Evolutionary conservation across 2,329 filamentous ascomycete species (phyloP), one percentile per base, ranked within the genome.

Genomic region (Claviceps fusiformis): DNA sequence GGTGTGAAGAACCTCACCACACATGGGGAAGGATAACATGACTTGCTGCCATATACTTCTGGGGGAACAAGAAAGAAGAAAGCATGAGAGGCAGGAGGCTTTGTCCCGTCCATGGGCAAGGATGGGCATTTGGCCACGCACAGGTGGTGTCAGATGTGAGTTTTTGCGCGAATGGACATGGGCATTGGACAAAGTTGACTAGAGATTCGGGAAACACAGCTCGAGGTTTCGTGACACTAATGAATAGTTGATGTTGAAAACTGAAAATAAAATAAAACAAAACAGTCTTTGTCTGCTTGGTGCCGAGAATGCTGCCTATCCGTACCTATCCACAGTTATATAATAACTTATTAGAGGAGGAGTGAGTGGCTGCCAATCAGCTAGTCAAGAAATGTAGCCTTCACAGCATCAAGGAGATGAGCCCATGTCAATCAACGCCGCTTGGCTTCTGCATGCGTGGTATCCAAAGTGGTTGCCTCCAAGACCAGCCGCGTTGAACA

Each of bases 111-210:
- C 7, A n/a, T 41, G 39, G 15, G 17, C 15, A 17, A 41, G n/a
- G 15, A 41, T n/a, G 39, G 17, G 39, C 17, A 41, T 41, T n/a
- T 5, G 15, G 39, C 39, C 37, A 49, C 53, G 39, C 17, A 7
- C 15, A 49, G 50, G 39, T 35, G 39, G 51, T 19, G 33, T 39
- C 39, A 49, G 19, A 39, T 47, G 27, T 5, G n/a, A 39, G 27
- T 3, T 11, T n/a, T 31, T 51, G 46, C 37, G 39, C 37, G 48
- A 51, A 51, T 43, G 52, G 35, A 47, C 24, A 31, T 54, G 52
- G 47, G 41, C 33, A 24, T 54, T 55, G 49, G 55, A 52, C 55
- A 54, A 31, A 4, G 31, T 52, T 45, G 54, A 31, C 35, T 17
- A 37, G 43, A 46, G 41, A 39, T 17, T 17, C 15, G n/a, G 17